phyloP scores from a whole-genome alignment of 2,329 filamentous ascomycete genomes.

The Phialemoniopsis sp. region DNA sequence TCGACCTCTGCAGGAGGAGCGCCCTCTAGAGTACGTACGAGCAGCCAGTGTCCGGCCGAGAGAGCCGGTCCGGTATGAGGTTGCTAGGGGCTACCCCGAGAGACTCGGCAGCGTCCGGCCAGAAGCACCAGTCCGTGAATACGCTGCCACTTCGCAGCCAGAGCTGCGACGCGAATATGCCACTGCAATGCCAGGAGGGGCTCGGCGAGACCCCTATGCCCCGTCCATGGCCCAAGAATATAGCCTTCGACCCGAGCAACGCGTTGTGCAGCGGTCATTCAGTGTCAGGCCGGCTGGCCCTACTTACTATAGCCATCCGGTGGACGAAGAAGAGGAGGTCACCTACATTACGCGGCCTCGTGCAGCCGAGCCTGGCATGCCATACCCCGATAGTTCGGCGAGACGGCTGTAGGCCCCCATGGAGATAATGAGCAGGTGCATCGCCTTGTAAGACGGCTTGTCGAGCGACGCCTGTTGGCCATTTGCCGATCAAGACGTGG shows the following conservation, averaged over 20 bases:
- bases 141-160: constrained; percentile 33
- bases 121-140: constrained; percentile 42
- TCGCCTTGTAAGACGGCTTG: too few species aligned
- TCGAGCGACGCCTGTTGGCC: too few species aligned
- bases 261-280: constrained; percentile 28
- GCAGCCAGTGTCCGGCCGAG: constrained; percentile 50
- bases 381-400: constrained; percentile 34
- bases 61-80: constrained; percentile 20
- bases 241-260: constrained; percentile 29
- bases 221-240: constrained; percentile 18
- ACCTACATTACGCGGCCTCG: constrained; percentile 40
- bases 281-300: constrained; percentile 35
- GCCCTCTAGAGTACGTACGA: constrained; percentile 48
- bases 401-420: constrained; percentile 11
- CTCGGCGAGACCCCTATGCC: constrained; percentile 24
- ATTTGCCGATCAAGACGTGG: too few species aligned
- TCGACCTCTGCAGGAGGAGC: constrained; percentile 36
- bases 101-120: constrained; percentile 53
- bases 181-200: constrained; percentile 10
- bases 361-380: constrained; percentile 34
- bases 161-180: constrained; percentile 29
- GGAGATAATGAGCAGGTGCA: too few species aligned
- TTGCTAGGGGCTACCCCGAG: constrained; percentile 19
- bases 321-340: constrained; percentile 30
- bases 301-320: constrained; percentile 34